phyloP scores from a whole-genome alignment of 177 flowering plant species.

The Vitis hybrid region DNA sequence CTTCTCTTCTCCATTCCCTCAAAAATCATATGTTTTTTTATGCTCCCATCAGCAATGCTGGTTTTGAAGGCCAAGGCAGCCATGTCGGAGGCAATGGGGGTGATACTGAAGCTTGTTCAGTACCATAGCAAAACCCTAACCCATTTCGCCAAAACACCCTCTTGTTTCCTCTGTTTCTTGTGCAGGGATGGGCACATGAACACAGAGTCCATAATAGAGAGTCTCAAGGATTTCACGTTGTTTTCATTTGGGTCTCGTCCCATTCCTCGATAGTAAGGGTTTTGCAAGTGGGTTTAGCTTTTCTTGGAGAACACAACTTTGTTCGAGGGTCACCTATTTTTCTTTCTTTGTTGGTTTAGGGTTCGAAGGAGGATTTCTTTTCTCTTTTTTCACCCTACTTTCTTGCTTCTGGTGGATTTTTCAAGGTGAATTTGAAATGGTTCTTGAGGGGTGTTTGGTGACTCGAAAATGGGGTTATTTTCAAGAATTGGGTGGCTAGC shows the following conservation, averaged over 20 bases:
- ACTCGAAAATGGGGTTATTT: constrained; percentile 13
- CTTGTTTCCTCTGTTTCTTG: constrained; percentile 1
- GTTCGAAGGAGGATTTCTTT: constrained; percentile 1
- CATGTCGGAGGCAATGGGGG: no score
- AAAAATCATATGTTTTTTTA: no score
- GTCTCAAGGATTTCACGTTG: constrained; percentile 1
- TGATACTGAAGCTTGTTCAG: no score
- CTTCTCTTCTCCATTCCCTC: no score
- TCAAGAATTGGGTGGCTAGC: constrained; percentile 16
- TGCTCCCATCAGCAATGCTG: no score
- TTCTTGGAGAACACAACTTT: constrained; percentile 11
- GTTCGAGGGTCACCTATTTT: constrained; percentile 6
- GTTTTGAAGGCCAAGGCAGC: no score
- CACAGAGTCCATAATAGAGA: neutral
- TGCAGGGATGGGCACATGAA: neutral
- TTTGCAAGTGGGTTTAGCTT: constrained; percentile 19
- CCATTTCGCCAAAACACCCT: constrained; percentile 4
- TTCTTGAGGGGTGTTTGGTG: neutral
- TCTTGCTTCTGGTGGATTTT: neutral
- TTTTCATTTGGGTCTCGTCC: constrained; percentile 16
- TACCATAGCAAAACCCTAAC: neutral
- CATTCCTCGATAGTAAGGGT: constrained; percentile 14
- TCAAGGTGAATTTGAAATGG: neutral
- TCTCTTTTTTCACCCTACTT: neutral
- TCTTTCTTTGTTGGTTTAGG: constrained; percentile 1